Base-by-base conservation (phyloP, 2,329 filamentous ascomycete species). In the Cytospora paraplurivora region DNA sequence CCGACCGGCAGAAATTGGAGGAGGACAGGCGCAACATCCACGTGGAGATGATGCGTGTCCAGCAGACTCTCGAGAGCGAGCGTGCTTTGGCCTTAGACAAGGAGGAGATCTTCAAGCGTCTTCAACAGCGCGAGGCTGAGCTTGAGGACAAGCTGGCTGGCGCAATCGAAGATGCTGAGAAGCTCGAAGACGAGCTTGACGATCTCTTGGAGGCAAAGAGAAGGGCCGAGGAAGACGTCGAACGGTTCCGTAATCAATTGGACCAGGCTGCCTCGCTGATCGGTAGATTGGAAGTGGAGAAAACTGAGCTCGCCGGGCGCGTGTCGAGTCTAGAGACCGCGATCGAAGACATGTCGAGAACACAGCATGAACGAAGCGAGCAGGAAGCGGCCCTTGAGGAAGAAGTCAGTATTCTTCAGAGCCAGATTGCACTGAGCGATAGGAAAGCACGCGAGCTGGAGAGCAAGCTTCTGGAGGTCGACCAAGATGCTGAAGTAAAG, bases 101-200 rank as follows among this genome's bases (percentile, higher is more conserved):
- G 74, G 96, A 99, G 73, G 95, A 99, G 72, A 99, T 99, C 65
- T 99, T 98, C 81, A 96, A 94, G 73, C 87, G 96, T n/a, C 82
- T 99, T 27, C 95, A 97, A 73, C 80, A 89, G 59, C 90, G 95
- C n/a, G 95, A 99, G 76, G 84, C 88, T 12, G 94, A 99, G 73
- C 84, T 99, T 4, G 91, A 89, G 59, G 96, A 99, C 72, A 97
- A 98, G 78, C 84, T 99, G 34, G 86, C 92, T 44, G 94, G 91
- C 47, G 94, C 94, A 35, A 87, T 98, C 65, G 91, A 96, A 27
- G 96, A 99, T 70, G 94, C 98, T 74, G 94, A 98, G 73, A 88
- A 89, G 60, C 84, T 99, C 1, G 95, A 99, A 75, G 93, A 96
- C 67, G 93, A 99, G 73, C 82, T 99, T 2, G 95, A 99, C 73